Percentiles rank a stretch among this genome's conserved stretches.
These are phyloP conservation scores for Castanospermum australe DNA, from an alignment of 306 rosid genomes.

Conservation along the genomic window DNA sequence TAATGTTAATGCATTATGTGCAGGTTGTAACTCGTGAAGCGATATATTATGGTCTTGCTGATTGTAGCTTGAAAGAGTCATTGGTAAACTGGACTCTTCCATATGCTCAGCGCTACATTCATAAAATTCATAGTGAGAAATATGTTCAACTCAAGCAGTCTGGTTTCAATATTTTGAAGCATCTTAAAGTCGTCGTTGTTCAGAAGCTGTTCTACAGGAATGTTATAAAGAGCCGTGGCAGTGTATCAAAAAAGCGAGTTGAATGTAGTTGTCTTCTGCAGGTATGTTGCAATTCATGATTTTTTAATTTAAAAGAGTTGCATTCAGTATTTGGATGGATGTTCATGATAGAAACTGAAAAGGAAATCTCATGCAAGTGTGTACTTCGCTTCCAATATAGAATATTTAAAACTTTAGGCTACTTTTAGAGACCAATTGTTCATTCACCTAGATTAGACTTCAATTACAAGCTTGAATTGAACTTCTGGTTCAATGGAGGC, in stretches of 20 bases:
- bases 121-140: slow-evolving; percentile 50
- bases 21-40: slow-evolving; percentile 93
- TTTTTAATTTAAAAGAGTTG: neutral
- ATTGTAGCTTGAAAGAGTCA: slow-evolving; percentile 55
- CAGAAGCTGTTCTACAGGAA: slow-evolving; percentile 74
- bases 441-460: neutral
- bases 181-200: slow-evolving; percentile 70
- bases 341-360: slow-evolving; percentile 15
- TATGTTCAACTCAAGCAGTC: slow-evolving; percentile 70
- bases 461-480: neutral
- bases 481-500: neutral
- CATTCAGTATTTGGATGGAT: slow-evolving; percentile 16
- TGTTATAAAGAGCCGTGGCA: slow-evolving; percentile 58
- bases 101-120: slow-evolving; percentile 84
- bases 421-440: slow-evolving; percentile 4
- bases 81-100: slow-evolving; percentile 87
- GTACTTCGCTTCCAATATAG: neutral
- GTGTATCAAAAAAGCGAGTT: slow-evolving; percentile 49
- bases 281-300: slow-evolving; percentile 41
- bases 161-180: slow-evolving; percentile 47
- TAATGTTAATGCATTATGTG: slow-evolving; percentile 30
- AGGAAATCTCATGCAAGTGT: neutral
- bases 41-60: slow-evolving; percentile 58
- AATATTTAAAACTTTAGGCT: neutral
- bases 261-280: slow-evolving; percentile 78